Percentiles rank a stretch among this genome's conserved stretches.
These are phyloP conservation scores for Phytopythium chamaehyphon DNA, from an alignment of 352 stramenopile genomes.

Conservation along the genomic window DNA sequence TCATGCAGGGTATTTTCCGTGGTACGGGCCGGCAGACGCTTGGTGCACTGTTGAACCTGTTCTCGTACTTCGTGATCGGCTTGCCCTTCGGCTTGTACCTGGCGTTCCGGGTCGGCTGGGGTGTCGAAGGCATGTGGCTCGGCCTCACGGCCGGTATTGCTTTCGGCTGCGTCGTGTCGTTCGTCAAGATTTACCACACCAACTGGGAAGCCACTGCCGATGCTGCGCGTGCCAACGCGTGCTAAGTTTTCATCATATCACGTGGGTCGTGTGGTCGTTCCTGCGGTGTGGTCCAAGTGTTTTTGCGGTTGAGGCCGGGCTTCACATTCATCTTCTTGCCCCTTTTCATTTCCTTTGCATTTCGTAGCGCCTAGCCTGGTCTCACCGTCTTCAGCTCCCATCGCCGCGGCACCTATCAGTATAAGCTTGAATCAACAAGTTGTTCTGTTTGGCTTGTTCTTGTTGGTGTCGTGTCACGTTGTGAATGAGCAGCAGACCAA, in stretches of 20 bases:
- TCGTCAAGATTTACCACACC: slow-evolving; percentile 55
- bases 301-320: background rate
- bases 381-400: no score
- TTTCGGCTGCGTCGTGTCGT: slow-evolving; percentile 46
- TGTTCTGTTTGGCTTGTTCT: no score
- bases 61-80: slow-evolving; percentile 69
- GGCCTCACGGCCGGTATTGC: slow-evolving; percentile 56
- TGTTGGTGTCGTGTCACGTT: no score
- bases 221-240: slow-evolving; percentile 40
- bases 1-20: slow-evolving; percentile 74
- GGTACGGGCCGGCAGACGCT: slow-evolving; percentile 55
- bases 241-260: slow-evolving; percentile 13
- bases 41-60: slow-evolving; percentile 56
- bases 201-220: slow-evolving; percentile 61
- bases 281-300: background rate
- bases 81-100: slow-evolving; percentile 57
- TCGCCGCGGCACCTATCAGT: no score
- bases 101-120: slow-evolving; percentile 50
- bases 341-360: background rate
- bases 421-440: no score
- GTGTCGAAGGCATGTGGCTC: slow-evolving; percentile 73
- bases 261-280: no score
- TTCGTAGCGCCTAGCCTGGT: background rate
- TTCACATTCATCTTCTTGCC: background rate
- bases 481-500: no score